Base-by-base conservation (phyloP, 2,329 filamentous ascomycete species). In the Tolypocladium capitatum region DNA sequence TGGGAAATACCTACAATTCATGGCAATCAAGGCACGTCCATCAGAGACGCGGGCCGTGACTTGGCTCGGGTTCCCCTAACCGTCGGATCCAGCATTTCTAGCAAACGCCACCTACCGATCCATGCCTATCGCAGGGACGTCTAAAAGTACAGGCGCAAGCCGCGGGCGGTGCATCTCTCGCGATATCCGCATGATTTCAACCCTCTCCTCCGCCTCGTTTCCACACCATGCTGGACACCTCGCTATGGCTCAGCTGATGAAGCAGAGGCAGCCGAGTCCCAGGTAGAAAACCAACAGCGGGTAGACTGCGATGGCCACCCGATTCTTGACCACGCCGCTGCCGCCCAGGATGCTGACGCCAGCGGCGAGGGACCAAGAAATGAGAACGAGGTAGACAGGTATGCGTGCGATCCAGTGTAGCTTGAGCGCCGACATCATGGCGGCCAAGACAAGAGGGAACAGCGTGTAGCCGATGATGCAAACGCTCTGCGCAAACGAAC, bases 381-480 rank as follows among this genome's bases (percentile, higher is more conserved):
- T 81, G 27, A 98, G 77, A 31, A 94, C 75, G 45, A 92, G 73
- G 65, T 98, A 97, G 46, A 98, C 80, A 1, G 92, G 92, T 62
- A 97, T 87, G 48, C 92, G 78, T 6, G 84, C 80, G 54, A 97
- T 85, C 57, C 80, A 84, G 38, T 82, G 84, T 8, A 97, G 75
- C 45, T 80, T 75, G 31, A 98, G 62, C 1, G 91, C 91, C 48
- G 89, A 95, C 53, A 98, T 79, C 46, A 96, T 71, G 2, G 91
- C 82, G 8, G 94, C 94, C 56, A 98, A 86, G 57, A 97, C 92
- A 46, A 98, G 79, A 2, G 92, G 92, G 69, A 98, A 98, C 48
- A 98, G 79, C 1, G 92, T 98, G 68, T 98, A 98, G 42, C 92
- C 92, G 63, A 98, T 98, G 58, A 98, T 94, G 66, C 90, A 97